Percentiles rank a stretch among this genome's conserved stretches.
Evolutionary conservation across 176 grass and related monocot genomes (phyloP).

Genomic region (Areca catechu): DNA sequence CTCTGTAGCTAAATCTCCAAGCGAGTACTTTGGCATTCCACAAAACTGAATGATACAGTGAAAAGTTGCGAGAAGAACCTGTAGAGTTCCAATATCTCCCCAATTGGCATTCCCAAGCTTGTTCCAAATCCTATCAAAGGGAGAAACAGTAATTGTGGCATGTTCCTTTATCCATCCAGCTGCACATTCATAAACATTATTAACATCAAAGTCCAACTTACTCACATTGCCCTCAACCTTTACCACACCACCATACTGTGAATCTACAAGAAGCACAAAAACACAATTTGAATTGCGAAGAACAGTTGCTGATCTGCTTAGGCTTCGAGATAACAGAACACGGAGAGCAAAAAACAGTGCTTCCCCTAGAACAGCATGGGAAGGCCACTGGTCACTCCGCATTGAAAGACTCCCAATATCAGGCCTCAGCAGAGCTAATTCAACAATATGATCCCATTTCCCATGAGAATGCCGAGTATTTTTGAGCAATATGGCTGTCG

Average conservation of each 20-base stretch:
- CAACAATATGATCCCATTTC: slow-evolving; percentile 89
- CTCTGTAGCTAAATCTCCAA: slow-evolving; percentile 70
- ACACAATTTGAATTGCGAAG: slow-evolving; percentile 65
- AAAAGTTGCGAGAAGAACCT: slow-evolving; percentile 74
- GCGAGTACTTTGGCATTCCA: slow-evolving; percentile 63
- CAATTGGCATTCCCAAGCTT: slow-evolving; percentile 99
- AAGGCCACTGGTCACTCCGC: slow-evolving; percentile 47
- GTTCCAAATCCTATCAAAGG: slow-evolving; percentile 85
- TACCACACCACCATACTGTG: slow-evolving; percentile 85
- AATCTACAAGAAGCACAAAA: slow-evolving; percentile 84
- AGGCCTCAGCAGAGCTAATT: slow-evolving; percentile 66
- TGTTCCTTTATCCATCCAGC: slow-evolving; percentile 79
- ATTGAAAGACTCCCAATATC: slow-evolving; percentile 50
- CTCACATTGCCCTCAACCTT: slow-evolving; percentile 88
- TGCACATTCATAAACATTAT: slow-evolving; percentile 79
- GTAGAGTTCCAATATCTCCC: slow-evolving; percentile 85
- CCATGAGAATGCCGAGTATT: slow-evolving; percentile 49
- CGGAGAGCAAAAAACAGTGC: slow-evolving; percentile 86
- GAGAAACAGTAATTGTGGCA: slow-evolving; percentile 67
- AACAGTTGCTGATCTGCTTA: slow-evolving; percentile 73
- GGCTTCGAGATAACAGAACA: slow-evolving; percentile 78
- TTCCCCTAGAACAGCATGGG: slow-evolving; percentile 59
- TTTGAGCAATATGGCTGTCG: slow-evolving; percentile 66
- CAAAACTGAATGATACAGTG: slow-evolving; percentile 80
- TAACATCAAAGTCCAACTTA: slow-evolving; percentile 72